phyloP scores from a whole-genome alignment of 495 filamentous ascomycete species.

The Podospora bellae-mahoneyi region DNA sequence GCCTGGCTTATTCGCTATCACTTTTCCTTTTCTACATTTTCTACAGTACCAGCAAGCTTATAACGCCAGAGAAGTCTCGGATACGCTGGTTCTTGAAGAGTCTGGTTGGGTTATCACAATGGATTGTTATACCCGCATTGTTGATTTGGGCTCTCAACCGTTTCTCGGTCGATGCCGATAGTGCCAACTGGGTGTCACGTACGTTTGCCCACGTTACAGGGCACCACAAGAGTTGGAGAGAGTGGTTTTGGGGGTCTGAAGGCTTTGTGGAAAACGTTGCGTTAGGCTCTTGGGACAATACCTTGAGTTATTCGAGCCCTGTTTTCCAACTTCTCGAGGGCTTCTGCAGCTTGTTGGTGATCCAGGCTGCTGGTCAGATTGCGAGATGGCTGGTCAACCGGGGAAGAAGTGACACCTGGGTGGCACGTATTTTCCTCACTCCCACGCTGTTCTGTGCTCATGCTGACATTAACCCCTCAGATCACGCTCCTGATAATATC shows the following conservation, averaged over 20 bases:
- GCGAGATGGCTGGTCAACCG: conserved; percentile 94
- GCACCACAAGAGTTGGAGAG: conserved; percentile 63
- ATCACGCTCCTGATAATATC: conserved; percentile 85
- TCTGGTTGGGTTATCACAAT: conserved; percentile 70
- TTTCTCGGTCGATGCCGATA: conserved; percentile 82
- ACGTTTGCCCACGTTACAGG: conserved; percentile 59
- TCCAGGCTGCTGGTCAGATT: conserved; percentile 89
- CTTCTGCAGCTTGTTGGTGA: conserved; percentile 93
- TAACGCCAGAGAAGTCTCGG: conserved; percentile 75
- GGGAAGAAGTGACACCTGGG: conserved; percentile 91
- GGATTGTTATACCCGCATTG: conserved; percentile 74
- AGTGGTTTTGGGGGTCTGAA: conserved; percentile 81
- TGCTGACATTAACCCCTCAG: conserved; percentile 46
- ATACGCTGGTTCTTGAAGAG: conserved; percentile 65
- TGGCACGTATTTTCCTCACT: conserved; percentile 60
- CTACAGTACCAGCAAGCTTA: conserved; percentile 73
- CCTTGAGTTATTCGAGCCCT: conserved; percentile 89
- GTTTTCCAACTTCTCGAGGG: conserved; percentile 92
- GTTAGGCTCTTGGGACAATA: conserved; percentile 83
- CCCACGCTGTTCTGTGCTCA: conserved; percentile 14
- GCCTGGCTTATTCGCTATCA: conserved; percentile 85
- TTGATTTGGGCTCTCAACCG: conserved; percentile 93
- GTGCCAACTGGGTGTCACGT: conserved; percentile 72
- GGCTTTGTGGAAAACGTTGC: conserved; percentile 73
- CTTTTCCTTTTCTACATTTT: conserved; percentile 86